Evolutionary conservation across 2,329 filamentous ascomycete species (phyloP).

Genomic region (Botrytis fabae): DNA sequence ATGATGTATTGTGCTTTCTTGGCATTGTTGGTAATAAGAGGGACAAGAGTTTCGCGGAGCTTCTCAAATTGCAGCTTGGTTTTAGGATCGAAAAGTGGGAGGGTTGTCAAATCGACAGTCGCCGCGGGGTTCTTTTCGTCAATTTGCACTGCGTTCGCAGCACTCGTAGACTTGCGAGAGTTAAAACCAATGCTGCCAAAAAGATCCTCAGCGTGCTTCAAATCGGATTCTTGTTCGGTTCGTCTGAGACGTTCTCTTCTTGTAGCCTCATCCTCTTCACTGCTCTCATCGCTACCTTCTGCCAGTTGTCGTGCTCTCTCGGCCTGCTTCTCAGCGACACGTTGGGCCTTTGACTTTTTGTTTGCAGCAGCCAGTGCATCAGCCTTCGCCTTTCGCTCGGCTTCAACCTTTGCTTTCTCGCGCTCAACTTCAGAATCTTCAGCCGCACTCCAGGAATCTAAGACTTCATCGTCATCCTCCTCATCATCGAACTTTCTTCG

Average conservation of each 20-base stretch:
- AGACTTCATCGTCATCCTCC: conserved; percentile 72
- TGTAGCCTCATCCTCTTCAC: conserved; percentile 70
- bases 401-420: conserved; percentile 88
- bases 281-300: conserved; percentile 57
- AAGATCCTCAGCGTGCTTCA: conserved; percentile 86
- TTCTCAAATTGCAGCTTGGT: conserved; percentile 84
- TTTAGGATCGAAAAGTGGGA: conserved; percentile 84
- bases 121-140: conserved; percentile 73
- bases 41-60: conserved; percentile 75
- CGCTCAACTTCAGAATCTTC: conserved; percentile 97
- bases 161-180: conserved; percentile 67
- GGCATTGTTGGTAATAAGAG: conserved; percentile 69
- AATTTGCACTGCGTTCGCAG: conserved; percentile 64
- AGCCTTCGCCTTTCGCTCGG: conserved; percentile 83
- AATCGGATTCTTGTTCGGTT: conserved; percentile 83
- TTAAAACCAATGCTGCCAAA: conserved; percentile 73
- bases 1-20: conserved; percentile 90
- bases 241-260: conserved; percentile 72
- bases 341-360: conserved; percentile 86
- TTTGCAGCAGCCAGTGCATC: conserved; percentile 84
- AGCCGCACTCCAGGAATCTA: conserved; percentile 95
- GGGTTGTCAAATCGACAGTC: conserved; percentile 75
- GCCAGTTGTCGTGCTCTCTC: conserved; percentile 54
- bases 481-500: conserved; percentile 84
- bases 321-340: conserved; percentile 77